Base-by-base conservation (phyloP, 2,329 filamentous ascomycete species). In the Neofusicoccum sp. region DNA sequence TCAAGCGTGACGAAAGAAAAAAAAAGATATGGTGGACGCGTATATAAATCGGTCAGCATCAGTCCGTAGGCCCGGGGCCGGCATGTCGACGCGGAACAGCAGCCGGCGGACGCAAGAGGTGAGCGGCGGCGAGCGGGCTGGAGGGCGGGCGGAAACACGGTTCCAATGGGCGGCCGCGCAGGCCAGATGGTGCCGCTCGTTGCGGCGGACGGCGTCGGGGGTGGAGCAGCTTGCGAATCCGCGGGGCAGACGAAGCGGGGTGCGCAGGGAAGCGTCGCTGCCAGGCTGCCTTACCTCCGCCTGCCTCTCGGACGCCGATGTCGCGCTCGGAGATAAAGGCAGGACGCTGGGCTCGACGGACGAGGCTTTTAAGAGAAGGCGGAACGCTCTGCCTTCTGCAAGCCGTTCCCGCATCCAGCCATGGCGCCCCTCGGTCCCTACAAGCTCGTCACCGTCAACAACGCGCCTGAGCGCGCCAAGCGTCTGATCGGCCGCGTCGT, bases 361-460 rank as follows among this genome's bases (percentile, higher is more conserved):
- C 12, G n/a, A 24, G 14, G 26, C 7, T 3, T n/a, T 41, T 43
- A 41, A 56, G 31, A 26, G n/a, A 41, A 41, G 31, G n/a, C 26
- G 33, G 24, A 3, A 33, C 12, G n/a, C 38, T 28, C 36, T 43
- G 9, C 51, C 28, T 24, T 6, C 45, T 6, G 6, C 34, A 6
- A 4, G 26, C 7, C 38, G 9, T n/a, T 41, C 16, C 44, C 9
- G 16, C 45, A 16, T 20, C 20, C 36, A 56, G 16, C 8, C 53
- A 58, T 54, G 58, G 47, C 58, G 2, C 58, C 63, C 53, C 61
- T 67, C 62, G 84, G 84, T 16, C 85, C 85, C 3, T 89, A 81
- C 74, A 82, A 78, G 66, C 80, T 89, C 11, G 82, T 89, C 31
- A 89, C 86, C 1, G 86, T 89, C 65, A 89, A 89, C 75, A 88